Conservation (phyloP, 345 rosid species). For the Ricinus communis region DNA sequence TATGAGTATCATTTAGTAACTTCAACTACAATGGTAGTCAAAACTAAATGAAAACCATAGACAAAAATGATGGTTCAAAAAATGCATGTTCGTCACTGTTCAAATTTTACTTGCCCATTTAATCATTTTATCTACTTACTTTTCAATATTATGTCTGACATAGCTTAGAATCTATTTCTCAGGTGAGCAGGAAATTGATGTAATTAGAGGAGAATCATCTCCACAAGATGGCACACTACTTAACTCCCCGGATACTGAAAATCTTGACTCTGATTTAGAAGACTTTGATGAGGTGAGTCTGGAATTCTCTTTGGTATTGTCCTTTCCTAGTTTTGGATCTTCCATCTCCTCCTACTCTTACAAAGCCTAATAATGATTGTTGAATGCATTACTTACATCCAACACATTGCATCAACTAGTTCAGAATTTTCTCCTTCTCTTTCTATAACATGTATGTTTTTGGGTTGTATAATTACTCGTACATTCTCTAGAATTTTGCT, state of each 20-base stretch:
- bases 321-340: background rate
- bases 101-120: background rate
- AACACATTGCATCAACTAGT: background rate
- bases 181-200: conserved; percentile 40
- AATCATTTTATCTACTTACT: conserved; percentile 6
- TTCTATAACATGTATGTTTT: background rate
- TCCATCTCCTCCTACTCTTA: background rate
- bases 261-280: conserved; percentile 39
- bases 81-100: too few species aligned
- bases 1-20: too few species aligned
- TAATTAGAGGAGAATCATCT: conserved; percentile 34
- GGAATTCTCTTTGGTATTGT: background rate
- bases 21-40: too few species aligned
- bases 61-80: too few species aligned
- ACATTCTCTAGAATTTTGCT: background rate
- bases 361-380: background rate
- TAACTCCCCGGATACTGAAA: conserved; percentile 46
- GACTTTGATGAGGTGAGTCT: conserved; percentile 47
- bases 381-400: background rate
- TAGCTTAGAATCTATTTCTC: conserved; percentile 23
- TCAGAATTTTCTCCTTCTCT: too few species aligned
- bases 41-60: too few species aligned
- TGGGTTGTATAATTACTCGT: background rate
- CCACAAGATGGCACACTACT: conserved; percentile 37
- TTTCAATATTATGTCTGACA: conserved; percentile 19